Conservation (phyloP, 2,329 filamentous ascomycete species). For the Hypoxylon sp. region DNA sequence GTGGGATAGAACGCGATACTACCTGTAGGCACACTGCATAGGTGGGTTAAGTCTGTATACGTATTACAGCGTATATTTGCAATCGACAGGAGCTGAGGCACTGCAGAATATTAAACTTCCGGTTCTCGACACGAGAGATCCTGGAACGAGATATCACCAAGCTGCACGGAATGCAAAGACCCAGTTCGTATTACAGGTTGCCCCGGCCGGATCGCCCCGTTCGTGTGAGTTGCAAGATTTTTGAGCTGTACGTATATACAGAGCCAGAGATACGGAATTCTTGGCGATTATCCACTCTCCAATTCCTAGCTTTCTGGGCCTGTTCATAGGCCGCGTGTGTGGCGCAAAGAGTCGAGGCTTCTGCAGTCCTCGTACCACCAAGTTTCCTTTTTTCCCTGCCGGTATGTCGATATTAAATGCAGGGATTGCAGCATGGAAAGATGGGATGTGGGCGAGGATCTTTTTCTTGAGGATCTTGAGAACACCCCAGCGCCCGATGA, state of each 20-base stretch:
- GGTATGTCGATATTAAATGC: slow-evolving; percentile 22
- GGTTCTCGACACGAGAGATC: slow-evolving; percentile 15
- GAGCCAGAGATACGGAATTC: slow-evolving; percentile 14
- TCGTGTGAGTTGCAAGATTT: slow-evolving; percentile 17
- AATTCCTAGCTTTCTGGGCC: neutral
- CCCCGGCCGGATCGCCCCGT: slow-evolving; percentile 17
- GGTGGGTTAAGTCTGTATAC: slow-evolving; percentile 3
- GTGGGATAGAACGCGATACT: slow-evolving; percentile 6
- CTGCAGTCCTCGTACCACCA: slow-evolving; percentile 25
- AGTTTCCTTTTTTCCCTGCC: slow-evolving; percentile 2
- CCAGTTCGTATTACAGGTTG: slow-evolving; percentile 37
- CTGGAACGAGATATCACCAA: slow-evolving; percentile 7
- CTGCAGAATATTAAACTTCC: slow-evolving; percentile 1
- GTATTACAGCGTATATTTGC: slow-evolving; percentile 16
- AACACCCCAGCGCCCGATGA: slow-evolving; percentile 25
- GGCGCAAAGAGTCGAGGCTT: slow-evolving; percentile 29
- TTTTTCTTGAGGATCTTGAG: slow-evolving; percentile 15
- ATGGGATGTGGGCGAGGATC: slow-evolving; percentile 33
- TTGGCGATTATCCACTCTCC: slow-evolving; percentile 13
- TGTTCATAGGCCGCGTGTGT: slow-evolving; percentile 29
- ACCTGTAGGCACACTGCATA: slow-evolving; percentile 2
- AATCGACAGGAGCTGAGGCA: slow-evolving; percentile 22
- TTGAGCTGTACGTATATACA: neutral
- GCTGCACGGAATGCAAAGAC: slow-evolving; percentile 16
- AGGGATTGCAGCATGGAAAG: slow-evolving; percentile 36